Evolutionary conservation across 306 rosid species (phyloP).

Genomic region (Glycine soja): DNA sequence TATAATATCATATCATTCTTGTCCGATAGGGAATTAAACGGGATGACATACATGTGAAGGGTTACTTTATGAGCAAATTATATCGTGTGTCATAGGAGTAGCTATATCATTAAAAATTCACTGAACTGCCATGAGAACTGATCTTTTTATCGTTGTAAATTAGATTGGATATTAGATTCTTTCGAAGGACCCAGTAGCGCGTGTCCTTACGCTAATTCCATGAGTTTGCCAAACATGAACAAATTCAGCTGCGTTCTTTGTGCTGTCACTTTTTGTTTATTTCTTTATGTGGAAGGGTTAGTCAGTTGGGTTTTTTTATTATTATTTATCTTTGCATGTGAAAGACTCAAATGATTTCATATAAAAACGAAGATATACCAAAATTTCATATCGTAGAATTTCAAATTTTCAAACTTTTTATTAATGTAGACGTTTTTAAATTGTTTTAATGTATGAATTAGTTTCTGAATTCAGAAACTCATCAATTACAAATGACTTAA

Average conservation of each 20-base stretch:
- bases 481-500: background rate
- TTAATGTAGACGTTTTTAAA: background rate
- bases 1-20: conserved; percentile 46
- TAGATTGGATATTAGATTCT: conserved; percentile 1
- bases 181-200: conserved; percentile 7
- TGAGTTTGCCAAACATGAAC: background rate
- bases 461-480: background rate
- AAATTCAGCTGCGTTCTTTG: background rate
- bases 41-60: conserved; percentile 32
- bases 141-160: conserved; percentile 38
- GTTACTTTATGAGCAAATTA: conserved; percentile 34
- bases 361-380: no score
- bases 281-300: background rate
- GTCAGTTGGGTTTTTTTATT: background rate
- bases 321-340: background rate
- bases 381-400: no score
- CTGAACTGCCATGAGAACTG: conserved; percentile 38
- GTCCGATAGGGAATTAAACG: conserved; percentile 30
- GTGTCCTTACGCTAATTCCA: background rate
- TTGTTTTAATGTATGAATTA: background rate
- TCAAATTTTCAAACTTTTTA: background rate
- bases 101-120: conserved; percentile 34
- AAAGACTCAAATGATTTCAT: no score
- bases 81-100: conserved; percentile 38
- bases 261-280: background rate